A percentile compares a stretch with the other conserved stretches of the same genome.
phyloP scores from a whole-genome alignment of 306 rosid genomes.

The Prunus dulcis region DNA sequence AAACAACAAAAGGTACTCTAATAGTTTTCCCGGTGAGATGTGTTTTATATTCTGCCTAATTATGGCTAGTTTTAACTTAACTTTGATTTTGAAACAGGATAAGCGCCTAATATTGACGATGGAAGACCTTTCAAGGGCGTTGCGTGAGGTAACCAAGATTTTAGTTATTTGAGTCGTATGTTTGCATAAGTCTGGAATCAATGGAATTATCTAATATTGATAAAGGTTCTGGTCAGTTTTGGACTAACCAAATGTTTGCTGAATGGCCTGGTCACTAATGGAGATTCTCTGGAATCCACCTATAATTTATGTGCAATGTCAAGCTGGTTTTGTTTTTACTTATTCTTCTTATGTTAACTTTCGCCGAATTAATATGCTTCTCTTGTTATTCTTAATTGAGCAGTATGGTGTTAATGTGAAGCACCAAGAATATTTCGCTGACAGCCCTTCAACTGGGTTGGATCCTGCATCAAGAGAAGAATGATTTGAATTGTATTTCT shows the following conservation, averaged over 20 bases:
- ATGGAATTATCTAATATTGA: background rate
- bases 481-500: conserved; percentile 34
- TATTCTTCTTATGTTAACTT: background rate
- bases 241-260: no score
- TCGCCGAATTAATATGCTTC: background rate
- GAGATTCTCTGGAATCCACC: background rate
- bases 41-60: background rate
- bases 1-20: conserved; percentile 80
- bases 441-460: conserved; percentile 78
- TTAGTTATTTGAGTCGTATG: background rate
- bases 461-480: conserved; percentile 95
- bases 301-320: no score
- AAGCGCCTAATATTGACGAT: conserved; percentile 75
- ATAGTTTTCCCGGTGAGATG: background rate
- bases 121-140: conserved; percentile 81
- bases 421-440: conserved; percentile 98
- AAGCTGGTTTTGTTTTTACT: background rate
- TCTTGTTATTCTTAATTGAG: background rate
- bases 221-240: background rate
- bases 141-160: conserved; percentile 51
- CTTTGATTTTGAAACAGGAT: conserved; percentile 53
- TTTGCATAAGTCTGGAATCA: background rate
- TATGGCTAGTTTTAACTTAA: conserved; percentile 19
- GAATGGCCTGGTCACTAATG: background rate
- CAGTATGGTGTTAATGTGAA: conserved; percentile 71